Conservation (phyloP, 805 yeast genomes). For the Saccharomycopsis sp. region DNA sequence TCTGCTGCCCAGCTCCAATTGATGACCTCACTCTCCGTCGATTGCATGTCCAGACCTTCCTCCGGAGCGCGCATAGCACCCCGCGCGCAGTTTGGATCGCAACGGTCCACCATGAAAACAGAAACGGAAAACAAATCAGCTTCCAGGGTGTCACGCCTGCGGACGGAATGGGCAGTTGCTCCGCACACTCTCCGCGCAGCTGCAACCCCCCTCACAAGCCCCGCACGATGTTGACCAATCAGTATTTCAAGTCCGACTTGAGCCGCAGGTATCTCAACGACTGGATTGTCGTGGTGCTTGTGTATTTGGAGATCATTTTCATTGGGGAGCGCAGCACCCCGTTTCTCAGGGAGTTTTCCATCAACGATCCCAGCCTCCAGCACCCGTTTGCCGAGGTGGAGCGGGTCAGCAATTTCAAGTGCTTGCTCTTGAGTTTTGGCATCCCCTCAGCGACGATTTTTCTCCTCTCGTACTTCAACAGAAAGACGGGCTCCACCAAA, state of each 20-base stretch:
- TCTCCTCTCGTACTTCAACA: constrained; percentile 27
- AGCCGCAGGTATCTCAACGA: constrained; percentile 10
- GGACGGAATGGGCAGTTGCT: not conserved
- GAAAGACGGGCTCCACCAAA: constrained; percentile 22
- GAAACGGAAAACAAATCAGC: not conserved
- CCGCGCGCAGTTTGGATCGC: not conserved
- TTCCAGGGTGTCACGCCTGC: too few relatives aligned
- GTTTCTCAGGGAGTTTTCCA: constrained; percentile 68
- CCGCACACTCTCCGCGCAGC: too few relatives aligned
- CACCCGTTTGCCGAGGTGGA: constrained; percentile 78
- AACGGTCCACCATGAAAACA: not conserved
- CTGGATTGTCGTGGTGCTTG: constrained; percentile 13
- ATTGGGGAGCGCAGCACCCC: constrained; percentile 37
- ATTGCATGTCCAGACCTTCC: too few relatives aligned
- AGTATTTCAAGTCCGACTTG: not conserved
- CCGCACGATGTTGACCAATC: not conserved
- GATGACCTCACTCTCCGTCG: too few relatives aligned
- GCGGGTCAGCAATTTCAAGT: constrained; percentile 51
- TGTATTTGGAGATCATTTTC: constrained; percentile 13
- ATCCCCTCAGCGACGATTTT: constrained; percentile 41
- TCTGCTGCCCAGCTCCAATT: too few relatives aligned
- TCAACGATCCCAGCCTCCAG: constrained; percentile 69
- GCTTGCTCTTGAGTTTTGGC: constrained; percentile 45
- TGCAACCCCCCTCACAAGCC: too few relatives aligned
- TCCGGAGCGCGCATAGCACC: too few relatives aligned